Conservation (phyloP, 257 asterid species). For the Cynanchum wilfordii region DNA sequence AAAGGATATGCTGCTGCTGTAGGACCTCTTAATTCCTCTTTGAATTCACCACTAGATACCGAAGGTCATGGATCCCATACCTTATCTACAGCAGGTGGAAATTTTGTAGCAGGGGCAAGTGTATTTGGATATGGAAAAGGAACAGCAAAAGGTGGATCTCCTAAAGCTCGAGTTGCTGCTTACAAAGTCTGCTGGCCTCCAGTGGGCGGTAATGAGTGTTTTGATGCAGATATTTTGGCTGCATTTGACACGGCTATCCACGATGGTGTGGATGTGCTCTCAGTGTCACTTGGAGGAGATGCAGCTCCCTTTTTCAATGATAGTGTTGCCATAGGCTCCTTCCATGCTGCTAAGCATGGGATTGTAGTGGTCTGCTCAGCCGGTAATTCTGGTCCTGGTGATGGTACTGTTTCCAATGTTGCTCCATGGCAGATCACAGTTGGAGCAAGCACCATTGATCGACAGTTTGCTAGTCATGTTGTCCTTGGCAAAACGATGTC, state of each 20-base stretch:
- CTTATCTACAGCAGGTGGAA: conserved; percentile 91
- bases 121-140: conserved; percentile 81
- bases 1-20: conserved; percentile 58
- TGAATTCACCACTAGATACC: conserved; percentile 56
- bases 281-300: conserved; percentile 78
- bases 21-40: conserved; percentile 63
- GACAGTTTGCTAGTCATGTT: conserved; percentile 60
- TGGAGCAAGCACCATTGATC: conserved; percentile 82
- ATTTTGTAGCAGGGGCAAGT: conserved; percentile 57
- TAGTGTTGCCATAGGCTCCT: conserved; percentile 81
- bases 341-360: conserved; percentile 79
- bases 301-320: conserved; percentile 54
- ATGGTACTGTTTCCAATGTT: conserved; percentile 56
- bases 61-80: conserved; percentile 96
- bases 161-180: conserved; percentile 81
- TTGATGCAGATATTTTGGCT: conserved; percentile 82
- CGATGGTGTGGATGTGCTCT: conserved; percentile 89
- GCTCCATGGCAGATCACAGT: conserved; percentile 94
- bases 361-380: conserved; percentile 78
- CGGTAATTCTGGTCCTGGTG: conserved; percentile 77
- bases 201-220: conserved; percentile 57
- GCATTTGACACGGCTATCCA: conserved; percentile 80
- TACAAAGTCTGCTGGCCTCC: conserved; percentile 96
- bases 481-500: conserved; percentile 48
- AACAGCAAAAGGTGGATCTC: conserved; percentile 93